phyloP scores from a whole-genome alignment of 2,329 filamentous ascomycete species.

The Trichoderma sp. region DNA sequence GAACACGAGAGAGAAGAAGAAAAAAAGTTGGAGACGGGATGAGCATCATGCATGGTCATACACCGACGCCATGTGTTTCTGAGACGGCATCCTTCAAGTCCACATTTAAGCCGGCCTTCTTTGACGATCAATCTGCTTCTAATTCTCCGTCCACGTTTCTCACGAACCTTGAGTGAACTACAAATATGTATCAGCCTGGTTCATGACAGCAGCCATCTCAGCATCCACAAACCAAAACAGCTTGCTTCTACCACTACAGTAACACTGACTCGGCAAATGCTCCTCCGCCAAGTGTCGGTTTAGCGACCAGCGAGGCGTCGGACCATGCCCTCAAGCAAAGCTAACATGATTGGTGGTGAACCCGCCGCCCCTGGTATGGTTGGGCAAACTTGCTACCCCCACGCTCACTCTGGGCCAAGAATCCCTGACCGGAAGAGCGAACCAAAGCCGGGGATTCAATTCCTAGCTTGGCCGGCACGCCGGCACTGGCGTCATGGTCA shows the following conservation, averaged over 20 bases:
- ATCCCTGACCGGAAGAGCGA: slow-evolving; percentile 1
- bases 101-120: background rate
- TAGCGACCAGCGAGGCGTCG: background rate
- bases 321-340: background rate
- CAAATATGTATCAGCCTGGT: no score
- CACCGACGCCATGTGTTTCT: background rate
- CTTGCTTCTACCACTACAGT: background rate
- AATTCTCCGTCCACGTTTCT: background rate
- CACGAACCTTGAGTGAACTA: background rate
- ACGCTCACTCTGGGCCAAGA: background rate
- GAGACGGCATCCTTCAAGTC: background rate
- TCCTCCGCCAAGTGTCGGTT: background rate
- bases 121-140: background rate
- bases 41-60: background rate
- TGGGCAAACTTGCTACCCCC: background rate
- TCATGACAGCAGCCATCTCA: background rate
- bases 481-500: slow-evolving; percentile 14
- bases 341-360: background rate
- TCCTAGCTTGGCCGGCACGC: slow-evolving; percentile 5
- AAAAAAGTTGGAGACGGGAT: background rate
- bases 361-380: background rate
- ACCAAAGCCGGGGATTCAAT: slow-evolving; percentile 1
- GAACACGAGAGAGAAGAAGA: background rate
- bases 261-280: background rate
- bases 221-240: background rate